phyloP scores from a whole-genome alignment of 2,329 filamentous ascomycete genomes.

The Penicillium sp. region DNA sequence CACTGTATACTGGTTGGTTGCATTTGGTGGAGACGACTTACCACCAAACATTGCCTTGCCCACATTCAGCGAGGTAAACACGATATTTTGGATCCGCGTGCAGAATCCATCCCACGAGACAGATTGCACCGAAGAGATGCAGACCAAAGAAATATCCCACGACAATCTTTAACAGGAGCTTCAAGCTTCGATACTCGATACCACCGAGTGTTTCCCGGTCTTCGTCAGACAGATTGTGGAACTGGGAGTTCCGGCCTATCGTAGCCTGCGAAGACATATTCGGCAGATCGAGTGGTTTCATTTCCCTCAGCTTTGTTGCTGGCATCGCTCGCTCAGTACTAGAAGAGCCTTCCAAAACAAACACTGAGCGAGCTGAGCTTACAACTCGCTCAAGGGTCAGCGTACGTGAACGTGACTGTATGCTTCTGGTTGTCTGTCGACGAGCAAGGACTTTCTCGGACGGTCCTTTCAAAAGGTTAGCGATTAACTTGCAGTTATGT shows the following conservation, averaged over 20 bases:
- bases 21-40: slow-evolving; percentile 26
- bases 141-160: slow-evolving; percentile 48
- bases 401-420: neutral
- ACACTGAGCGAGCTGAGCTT: neutral
- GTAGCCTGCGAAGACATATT: slow-evolving; percentile 45
- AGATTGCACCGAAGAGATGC: slow-evolving; percentile 49
- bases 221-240: slow-evolving; percentile 42
- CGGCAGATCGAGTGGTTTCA: slow-evolving; percentile 30
- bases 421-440: slow-evolving; percentile 4
- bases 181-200: slow-evolving; percentile 52
- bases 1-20: neutral
- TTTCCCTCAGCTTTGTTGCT: neutral
- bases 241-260: slow-evolving; percentile 48
- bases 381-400: slow-evolving; percentile 10
- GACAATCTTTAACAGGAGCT: slow-evolving; percentile 49
- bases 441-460: neutral
- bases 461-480: neutral
- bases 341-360: slow-evolving; percentile 5
- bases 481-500: neutral
- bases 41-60: slow-evolving; percentile 50
- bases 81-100: slow-evolving; percentile 42
- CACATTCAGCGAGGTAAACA: slow-evolving; percentile 40
- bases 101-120: slow-evolving; percentile 50
- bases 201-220: slow-evolving; percentile 50
- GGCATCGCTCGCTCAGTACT: too few species aligned